Evolutionary conservation across 2,329 filamentous ascomycete genomes (phyloP), one percentile per base, ranked within the genome.

Genomic region (Xylaria sp.): DNA sequence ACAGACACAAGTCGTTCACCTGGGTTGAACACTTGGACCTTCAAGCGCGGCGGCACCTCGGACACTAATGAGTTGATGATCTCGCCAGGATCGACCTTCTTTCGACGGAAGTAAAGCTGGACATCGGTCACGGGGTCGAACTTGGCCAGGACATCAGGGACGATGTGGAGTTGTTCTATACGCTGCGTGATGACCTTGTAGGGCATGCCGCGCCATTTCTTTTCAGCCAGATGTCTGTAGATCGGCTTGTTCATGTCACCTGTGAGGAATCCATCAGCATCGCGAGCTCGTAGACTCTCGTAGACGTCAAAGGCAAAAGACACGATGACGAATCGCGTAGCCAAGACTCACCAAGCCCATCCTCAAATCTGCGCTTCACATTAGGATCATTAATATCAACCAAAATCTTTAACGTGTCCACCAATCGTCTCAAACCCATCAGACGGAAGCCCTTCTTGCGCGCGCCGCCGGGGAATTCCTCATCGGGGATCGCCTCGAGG

Each of bases 221-320:
- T 79, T 71, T 96, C 84, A 62, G 93, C 91, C 54, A 97, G 87
- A 75, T 90, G 84, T 65, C 93, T 90, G 79, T 99, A 99, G 72
- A 99, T 92, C 64, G 93, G 93, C 75, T 96, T 96, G 78, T 85
- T 88, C 91, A 97, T 93, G 75, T 97, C 92, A 65, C 89, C 92
- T 97, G 66, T 4, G 34, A 16, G 50, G 13, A 16, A 11, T n/a
- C 10, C 51, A 59, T 72, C 66, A 69, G 64, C n/a, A 55, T 44
- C 16, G 13, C 13, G 10, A 19, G 2, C 34, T 37, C 44, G 16
- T 39, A 18, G 34, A 51, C 51, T 47, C 42, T 37, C 50, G 52
- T 63, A 39, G 58, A 55, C 46, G 30, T 30, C 23, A 52, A 7
- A 18, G 42, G 11, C 10, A 18, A 11, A 16, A 39, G n/a, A 47